These are phyloP conservation scores for Zymoseptoria pseudotritici DNA, from an alignment of 2,329 filamentous ascomycete genomes.

Conservation along the genomic window DNA sequence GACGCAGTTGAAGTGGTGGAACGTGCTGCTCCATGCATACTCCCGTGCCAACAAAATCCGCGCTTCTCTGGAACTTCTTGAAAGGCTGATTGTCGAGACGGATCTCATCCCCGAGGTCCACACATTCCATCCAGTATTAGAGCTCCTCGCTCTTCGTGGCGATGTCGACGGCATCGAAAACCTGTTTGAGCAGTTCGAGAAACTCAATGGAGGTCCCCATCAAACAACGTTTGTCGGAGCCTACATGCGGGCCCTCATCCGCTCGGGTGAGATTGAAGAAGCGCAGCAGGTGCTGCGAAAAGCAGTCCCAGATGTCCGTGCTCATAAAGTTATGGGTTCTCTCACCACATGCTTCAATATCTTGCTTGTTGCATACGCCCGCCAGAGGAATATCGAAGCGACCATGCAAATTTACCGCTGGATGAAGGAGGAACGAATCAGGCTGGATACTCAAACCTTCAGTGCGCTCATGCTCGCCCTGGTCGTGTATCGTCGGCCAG, in stretches of 20 bases:
- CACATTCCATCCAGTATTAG: constrained; percentile 68
- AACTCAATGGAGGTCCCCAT: constrained; percentile 44
- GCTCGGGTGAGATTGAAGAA: constrained; percentile 39
- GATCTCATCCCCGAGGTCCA: constrained; percentile 49
- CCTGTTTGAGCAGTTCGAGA: constrained; percentile 55
- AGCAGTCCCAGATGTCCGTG: constrained; percentile 36
- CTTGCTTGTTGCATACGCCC: constrained; percentile 62
- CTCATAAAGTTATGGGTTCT: constrained; percentile 43
- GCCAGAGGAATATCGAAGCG: constrained; percentile 51
- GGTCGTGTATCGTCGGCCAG: constrained; percentile 45
- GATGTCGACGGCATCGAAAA: constrained; percentile 63
- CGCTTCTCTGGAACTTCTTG: constrained; percentile 58
- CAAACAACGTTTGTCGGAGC: constrained; percentile 54
- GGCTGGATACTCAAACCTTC: constrained; percentile 52
- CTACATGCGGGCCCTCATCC: constrained; percentile 56
- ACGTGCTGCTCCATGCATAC: constrained; percentile 67
- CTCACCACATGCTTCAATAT: constrained; percentile 69
- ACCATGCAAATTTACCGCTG: constrained; percentile 47
- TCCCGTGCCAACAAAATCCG: constrained; percentile 58
- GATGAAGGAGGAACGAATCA: constrained; percentile 48
- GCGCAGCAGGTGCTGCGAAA: constrained; percentile 49
- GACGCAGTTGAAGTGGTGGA: constrained; percentile 61
- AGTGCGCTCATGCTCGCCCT: constrained; percentile 54
- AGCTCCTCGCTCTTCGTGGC: constrained; percentile 60
- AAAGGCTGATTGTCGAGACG: constrained; percentile 46